Conservation (phyloP, 2,329 filamentous ascomycete genomes). For the Emydomyces testavorans region DNA sequence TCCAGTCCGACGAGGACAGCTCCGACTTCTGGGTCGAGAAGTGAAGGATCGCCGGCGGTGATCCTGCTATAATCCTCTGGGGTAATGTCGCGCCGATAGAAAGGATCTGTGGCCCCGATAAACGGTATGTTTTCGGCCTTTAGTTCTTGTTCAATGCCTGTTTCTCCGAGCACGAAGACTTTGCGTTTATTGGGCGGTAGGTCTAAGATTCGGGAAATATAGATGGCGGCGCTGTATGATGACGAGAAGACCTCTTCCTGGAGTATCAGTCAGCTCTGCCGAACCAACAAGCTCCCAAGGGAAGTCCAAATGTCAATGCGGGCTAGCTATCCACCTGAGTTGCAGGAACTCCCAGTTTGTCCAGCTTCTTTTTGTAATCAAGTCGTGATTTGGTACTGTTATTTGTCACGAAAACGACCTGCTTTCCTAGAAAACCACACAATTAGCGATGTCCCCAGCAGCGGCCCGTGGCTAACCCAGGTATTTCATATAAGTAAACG, state of each 20-base stretch:
- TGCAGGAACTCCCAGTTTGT: slow-evolving; percentile 65
- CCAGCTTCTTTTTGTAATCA: slow-evolving; percentile 88
- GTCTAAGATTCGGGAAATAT: slow-evolving; percentile 84
- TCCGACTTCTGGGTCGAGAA: slow-evolving; percentile 78
- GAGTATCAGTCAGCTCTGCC: slow-evolving; percentile 4
- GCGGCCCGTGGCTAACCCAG: background rate
- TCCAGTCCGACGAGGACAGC: slow-evolving; percentile 83
- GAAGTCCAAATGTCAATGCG: background rate
- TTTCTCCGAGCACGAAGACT: slow-evolving; percentile 86
- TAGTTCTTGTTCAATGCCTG: slow-evolving; percentile 82
- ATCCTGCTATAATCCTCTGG: slow-evolving; percentile 70
- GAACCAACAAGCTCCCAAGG: background rate
- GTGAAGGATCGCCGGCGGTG: slow-evolving; percentile 55
- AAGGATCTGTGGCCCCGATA: slow-evolving; percentile 76
- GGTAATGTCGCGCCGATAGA: slow-evolving; percentile 63
- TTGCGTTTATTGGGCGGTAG: slow-evolving; percentile 72
- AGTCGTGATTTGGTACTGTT: slow-evolving; percentile 93
- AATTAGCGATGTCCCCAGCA: background rate
- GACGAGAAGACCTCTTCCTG: slow-evolving; percentile 92
- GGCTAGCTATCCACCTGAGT: slow-evolving; percentile 1
- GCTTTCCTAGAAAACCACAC: slow-evolving; percentile 54
- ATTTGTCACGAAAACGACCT: slow-evolving; percentile 92
- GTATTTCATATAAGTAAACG: background rate
- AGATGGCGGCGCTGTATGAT: slow-evolving; percentile 87
- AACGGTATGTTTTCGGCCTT: slow-evolving; percentile 64